Base-by-base conservation (phyloP, 2,329 filamentous ascomycete species). In the Fusarium sp. region DNA sequence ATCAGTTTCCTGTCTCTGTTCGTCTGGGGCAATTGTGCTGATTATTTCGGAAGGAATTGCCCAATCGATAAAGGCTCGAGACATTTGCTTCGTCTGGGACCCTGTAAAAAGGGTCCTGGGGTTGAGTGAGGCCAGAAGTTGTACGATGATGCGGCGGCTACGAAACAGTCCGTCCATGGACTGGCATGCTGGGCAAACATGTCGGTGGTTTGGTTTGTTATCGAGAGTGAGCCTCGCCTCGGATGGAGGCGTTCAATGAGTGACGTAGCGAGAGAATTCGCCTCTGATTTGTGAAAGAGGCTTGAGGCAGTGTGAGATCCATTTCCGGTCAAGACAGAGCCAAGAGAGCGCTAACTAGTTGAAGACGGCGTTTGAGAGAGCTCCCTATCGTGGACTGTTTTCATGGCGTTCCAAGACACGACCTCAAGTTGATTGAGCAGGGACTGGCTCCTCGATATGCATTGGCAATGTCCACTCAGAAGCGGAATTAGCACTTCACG, bases 351-450 rank as follows among this genome's bases (percentile, higher is more conserved):
- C 58, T 10, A 16, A 42, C 68, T 31, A 66, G 53, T 44, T 42
- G 18, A 29, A 59, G 27, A 29, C 27, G 27, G 16, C 10, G 27
- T 51, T 29, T 51, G 16, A 51, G 27, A 29, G 44, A 23, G 29
- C 13, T 34, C 50, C 58, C 40, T 65, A 51, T 20, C 44, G 23
- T 60, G 36, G n/a, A 57, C 46, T 66, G 61, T 25, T 71, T 40
- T 51, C 29, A 54, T 62, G 65, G 61, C 55, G 65, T 68, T 65
- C 51, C 65, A 56, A 70, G 68, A 70, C 68, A 71, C 56, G 51
- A 58, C 51, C 23, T 27, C 61, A 65, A 60, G 40, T 27, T 65
- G 54, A 42, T 58, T 62, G 40, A 38, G 16, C 33, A 25, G 34
- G 49, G 60, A 49, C 34, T 58, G 36, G 46, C 46, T 55, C 44